phyloP scores from a whole-genome alignment of 2,329 filamentous ascomycete species.

The Huntiella bhutanensis region DNA sequence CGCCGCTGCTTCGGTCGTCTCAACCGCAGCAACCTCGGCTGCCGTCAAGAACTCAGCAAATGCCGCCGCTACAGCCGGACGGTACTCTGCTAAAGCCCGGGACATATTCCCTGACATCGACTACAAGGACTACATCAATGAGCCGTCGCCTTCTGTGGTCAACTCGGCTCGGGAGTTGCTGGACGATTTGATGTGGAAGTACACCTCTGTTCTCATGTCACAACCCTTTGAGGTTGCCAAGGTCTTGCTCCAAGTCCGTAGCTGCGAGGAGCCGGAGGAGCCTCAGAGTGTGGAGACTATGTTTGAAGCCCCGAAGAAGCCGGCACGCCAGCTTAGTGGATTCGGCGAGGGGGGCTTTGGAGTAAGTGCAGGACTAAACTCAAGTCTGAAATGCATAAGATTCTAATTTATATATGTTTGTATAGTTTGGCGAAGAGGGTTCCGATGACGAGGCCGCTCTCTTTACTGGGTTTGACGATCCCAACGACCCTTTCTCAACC shows the following conservation, averaged over 20 bases:
- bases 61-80: slow-evolving; percentile 11
- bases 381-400: neutral
- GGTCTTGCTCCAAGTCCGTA: slow-evolving; percentile 64
- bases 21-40: slow-evolving; percentile 17
- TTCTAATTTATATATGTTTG: slow-evolving; percentile 1
- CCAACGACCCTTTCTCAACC: slow-evolving; percentile 21
- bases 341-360: slow-evolving; percentile 9
- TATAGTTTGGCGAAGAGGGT: slow-evolving; percentile 20
- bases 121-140: slow-evolving; percentile 70
- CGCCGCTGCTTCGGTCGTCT: slow-evolving; percentile 20
- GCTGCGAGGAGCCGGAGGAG: slow-evolving; percentile 9
- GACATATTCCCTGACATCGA: slow-evolving; percentile 81
- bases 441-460: slow-evolving; percentile 63
- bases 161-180: slow-evolving; percentile 53
- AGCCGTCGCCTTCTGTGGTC: slow-evolving; percentile 54
- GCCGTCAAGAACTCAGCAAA: slow-evolving; percentile 23
- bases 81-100: slow-evolving; percentile 48
- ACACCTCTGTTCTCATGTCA: slow-evolving; percentile 69
- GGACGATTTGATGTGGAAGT: slow-evolving; percentile 80
- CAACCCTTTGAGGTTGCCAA: slow-evolving; percentile 97
- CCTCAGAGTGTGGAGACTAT: slow-evolving; percentile 8
- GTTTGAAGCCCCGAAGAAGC: slow-evolving; percentile 11
- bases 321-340: neutral
- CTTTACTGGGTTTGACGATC: slow-evolving; percentile 48
- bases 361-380: slow-evolving; percentile 3